These are phyloP conservation scores for Cyanidium caldarium DNA, from an alignment of 23 red algal species.

Conservation along the genomic window DNA sequence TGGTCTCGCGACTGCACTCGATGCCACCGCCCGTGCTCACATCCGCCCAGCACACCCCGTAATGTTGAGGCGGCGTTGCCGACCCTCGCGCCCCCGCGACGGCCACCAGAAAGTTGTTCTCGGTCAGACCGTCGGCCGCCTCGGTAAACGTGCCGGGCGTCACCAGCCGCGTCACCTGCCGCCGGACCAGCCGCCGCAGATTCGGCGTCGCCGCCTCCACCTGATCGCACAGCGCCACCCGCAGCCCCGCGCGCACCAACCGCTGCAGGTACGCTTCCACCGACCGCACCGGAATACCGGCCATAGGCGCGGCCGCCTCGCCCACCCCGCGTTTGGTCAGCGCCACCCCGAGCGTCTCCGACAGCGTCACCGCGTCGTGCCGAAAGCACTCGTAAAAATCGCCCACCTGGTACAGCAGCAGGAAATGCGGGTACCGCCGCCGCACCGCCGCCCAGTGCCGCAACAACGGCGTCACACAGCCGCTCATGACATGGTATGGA, in stretches of 20 bases:
- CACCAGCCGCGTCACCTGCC: constrained; percentile 2
- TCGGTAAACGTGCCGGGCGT: constrained; percentile 14
- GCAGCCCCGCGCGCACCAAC: constrained; percentile 3
- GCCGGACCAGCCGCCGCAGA: background rate
- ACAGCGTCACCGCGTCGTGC: constrained; percentile 10
- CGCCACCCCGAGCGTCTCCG: constrained; percentile 12
- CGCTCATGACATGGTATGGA: no score
- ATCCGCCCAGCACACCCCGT: constrained; percentile 12
- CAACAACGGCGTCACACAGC: background rate
- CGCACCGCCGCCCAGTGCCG: background rate
- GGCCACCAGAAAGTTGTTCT: constrained; percentile 16
- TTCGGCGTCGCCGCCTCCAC: background rate
- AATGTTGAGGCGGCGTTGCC: background rate
- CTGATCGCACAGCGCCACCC: constrained; percentile 15
- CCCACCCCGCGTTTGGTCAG: constrained; percentile 5
- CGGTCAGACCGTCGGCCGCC: background rate
- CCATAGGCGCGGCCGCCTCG: constrained; percentile 13
- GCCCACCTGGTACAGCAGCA: constrained; percentile 11
- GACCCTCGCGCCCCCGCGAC: background rate
- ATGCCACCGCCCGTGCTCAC: constrained; percentile 7
- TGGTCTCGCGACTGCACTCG: constrained; percentile 7
- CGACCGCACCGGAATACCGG: constrained; percentile 14
- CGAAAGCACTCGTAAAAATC: constrained; percentile 23
- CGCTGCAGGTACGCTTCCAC: constrained; percentile 15
- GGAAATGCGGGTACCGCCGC: constrained; percentile 3